Conservation (phyloP, 306 rosid genomes). For the Trifolium subterraneum region DNA sequence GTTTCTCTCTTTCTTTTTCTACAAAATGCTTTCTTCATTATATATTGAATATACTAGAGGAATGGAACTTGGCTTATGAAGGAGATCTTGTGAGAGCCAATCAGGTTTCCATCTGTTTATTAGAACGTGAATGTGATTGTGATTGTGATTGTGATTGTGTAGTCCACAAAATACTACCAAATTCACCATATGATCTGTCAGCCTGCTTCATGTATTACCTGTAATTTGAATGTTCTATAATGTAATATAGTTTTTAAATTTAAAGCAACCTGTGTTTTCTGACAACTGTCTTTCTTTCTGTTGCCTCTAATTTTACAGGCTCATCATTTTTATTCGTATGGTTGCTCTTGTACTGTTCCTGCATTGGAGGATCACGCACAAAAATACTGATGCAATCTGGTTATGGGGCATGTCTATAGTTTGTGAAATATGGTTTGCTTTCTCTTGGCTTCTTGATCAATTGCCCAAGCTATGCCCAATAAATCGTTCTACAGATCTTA, state of each 20-base stretch:
- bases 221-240: too few relatives aligned
- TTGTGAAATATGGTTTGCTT: conserved; percentile 98
- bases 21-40: neutral
- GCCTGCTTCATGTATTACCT: neutral
- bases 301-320: conserved; percentile 61
- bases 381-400: conserved; percentile 85
- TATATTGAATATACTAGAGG: neutral
- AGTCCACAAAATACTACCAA: neutral
- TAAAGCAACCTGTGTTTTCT: conserved; percentile 22
- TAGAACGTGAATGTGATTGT: neutral
- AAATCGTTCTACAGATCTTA: conserved; percentile 86
- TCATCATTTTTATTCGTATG: conserved; percentile 72
- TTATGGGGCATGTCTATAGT: conserved; percentile 97
- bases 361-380: conserved; percentile 76
- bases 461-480: conserved; percentile 87
- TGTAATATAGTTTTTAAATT: neutral
- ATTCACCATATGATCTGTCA: neutral
- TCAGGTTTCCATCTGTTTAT: neutral
- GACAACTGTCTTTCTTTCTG: conserved; percentile 34
- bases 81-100: neutral
- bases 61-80: conserved; percentile 1
- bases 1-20: neutral
- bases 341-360: conserved; percentile 73
- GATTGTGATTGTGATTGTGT: neutral
- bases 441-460: conserved; percentile 97